phyloP scores from a whole-genome alignment of 2,329 filamentous ascomycete genomes.

The Anthostomella pinea region DNA sequence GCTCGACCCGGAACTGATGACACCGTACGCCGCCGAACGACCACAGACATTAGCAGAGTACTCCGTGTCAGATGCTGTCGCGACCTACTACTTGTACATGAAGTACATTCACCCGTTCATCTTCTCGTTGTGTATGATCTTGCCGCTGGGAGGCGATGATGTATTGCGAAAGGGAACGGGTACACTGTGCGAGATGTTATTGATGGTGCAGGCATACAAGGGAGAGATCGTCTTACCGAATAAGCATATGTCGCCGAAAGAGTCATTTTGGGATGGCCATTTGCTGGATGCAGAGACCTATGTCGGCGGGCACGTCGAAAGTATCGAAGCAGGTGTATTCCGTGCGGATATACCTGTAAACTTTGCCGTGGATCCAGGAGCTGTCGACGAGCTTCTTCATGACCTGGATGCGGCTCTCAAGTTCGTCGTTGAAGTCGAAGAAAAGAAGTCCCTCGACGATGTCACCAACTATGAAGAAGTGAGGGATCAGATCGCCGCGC shows the following conservation, averaged over 20 bases:
- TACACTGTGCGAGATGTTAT: slow-evolving; percentile 97
- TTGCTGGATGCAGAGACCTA: slow-evolving; percentile 96
- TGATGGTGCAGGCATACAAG: slow-evolving; percentile 97
- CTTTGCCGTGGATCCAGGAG: slow-evolving; percentile 83
- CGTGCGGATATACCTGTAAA: slow-evolving; percentile 92
- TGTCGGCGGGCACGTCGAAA: slow-evolving; percentile 96
- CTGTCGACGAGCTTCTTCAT: slow-evolving; percentile 81
- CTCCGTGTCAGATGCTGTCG: slow-evolving; percentile 97
- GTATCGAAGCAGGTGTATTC: slow-evolving; percentile 97
- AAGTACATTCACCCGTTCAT: slow-evolving; percentile 99
- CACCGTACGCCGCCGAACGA: slow-evolving; percentile 81
- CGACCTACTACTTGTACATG: slow-evolving; percentile 99
- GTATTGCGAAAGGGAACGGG: slow-evolving; percentile 93
- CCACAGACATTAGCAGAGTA: slow-evolving; percentile 96
- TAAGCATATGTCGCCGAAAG: slow-evolving; percentile 87
- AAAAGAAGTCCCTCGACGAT: slow-evolving; percentile 77
- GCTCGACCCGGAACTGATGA: slow-evolving; percentile 96
- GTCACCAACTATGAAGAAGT: slow-evolving; percentile 81
- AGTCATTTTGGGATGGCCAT: slow-evolving; percentile 96
- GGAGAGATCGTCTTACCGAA: slow-evolving; percentile 91
- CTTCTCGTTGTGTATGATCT: slow-evolving; percentile 95
- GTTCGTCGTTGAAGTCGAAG: slow-evolving; percentile 82
- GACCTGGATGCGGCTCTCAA: slow-evolving; percentile 87
- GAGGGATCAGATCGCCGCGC: slow-evolving; percentile 74
- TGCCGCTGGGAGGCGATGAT: slow-evolving; percentile 90